Evolutionary conservation across 371 early-diverging fungal species (phyloP).

Genomic region (Conidiobolus incongruus): DNA sequence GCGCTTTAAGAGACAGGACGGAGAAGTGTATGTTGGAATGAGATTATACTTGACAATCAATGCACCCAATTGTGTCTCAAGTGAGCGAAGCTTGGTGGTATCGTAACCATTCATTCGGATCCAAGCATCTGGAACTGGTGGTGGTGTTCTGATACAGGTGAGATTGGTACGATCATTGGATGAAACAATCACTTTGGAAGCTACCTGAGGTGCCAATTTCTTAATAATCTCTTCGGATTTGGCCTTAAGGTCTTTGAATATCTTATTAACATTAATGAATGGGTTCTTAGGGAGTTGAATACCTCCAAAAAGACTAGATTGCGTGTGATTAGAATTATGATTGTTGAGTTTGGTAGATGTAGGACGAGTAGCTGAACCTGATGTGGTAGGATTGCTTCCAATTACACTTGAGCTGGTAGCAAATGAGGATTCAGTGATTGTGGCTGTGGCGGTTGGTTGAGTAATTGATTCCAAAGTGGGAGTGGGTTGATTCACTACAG

Average conservation of each 20-base stretch:
- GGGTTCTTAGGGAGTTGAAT: not conserved
- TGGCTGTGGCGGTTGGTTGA: not conserved
- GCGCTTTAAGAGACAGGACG: no score
- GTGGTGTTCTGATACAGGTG: not conserved
- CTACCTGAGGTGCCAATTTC: not conserved
- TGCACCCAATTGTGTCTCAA: not conserved
- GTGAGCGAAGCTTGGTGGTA: not conserved
- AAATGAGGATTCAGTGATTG: not conserved
- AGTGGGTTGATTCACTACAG: not conserved
- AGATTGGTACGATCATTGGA: not conserved
- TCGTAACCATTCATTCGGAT: not conserved
- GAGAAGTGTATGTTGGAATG: no score
- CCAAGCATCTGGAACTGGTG: conserved; percentile 1
- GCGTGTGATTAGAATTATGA: not conserved
- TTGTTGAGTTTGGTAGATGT: not conserved
- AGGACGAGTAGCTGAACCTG: no score
- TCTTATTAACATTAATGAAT: not conserved
- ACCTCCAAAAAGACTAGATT: not conserved
- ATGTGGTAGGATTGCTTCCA: not conserved
- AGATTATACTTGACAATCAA: no score
- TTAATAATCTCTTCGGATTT: not conserved
- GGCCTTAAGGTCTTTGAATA: not conserved
- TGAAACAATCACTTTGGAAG: not conserved
- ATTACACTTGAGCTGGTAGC: not conserved
- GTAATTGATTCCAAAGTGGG: not conserved